A percentile compares a stretch with the other conserved stretches of the same genome.
phyloP scores from a whole-genome alignment of 108 stramenopile species.

The Nitzschia sp. region DNA sequence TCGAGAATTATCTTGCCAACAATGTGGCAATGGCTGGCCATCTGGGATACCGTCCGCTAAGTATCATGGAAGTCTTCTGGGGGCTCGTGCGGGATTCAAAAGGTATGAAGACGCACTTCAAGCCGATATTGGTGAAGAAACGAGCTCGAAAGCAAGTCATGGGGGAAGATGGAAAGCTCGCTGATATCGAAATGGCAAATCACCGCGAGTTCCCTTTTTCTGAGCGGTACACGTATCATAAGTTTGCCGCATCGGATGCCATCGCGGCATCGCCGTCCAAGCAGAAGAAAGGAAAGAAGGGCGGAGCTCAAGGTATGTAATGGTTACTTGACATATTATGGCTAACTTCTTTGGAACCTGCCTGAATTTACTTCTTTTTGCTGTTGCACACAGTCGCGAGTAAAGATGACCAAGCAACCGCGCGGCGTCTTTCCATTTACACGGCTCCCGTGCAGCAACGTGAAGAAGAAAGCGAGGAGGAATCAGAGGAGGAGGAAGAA shows the following conservation, averaged over 20 bases:
- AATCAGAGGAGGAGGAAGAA: conserved; percentile 33
- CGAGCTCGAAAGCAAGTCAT: conserved; percentile 25
- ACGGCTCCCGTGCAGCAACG: conserved; percentile 31
- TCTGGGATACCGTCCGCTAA: conserved; percentile 61
- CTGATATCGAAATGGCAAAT: conserved; percentile 51
- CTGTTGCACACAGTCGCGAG: not conserved
- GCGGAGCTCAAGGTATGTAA: conserved; percentile 17
- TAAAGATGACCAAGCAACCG: conserved; percentile 9
- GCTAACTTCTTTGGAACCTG: not conserved
- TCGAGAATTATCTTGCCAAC: conserved; percentile 56
- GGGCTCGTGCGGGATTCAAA: conserved; percentile 50
- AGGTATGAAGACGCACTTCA: conserved; percentile 40
- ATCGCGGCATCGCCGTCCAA: conserved; percentile 49
- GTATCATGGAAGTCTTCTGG: conserved; percentile 54
- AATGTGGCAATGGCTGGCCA: conserved; percentile 32
- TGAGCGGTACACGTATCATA: conserved; percentile 68
- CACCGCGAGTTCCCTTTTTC: conserved; percentile 87
- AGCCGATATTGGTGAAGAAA: conserved; percentile 48
- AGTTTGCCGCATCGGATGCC: conserved; percentile 62
- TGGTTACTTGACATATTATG: conserved; percentile 1
- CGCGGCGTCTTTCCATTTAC: conserved; percentile 36
- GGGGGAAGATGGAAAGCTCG: conserved; percentile 28
- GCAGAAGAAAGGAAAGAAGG: conserved; percentile 36
- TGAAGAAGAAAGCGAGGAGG: conserved; percentile 33
- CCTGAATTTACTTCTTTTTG: not conserved